These are phyloP conservation scores for Coniophora puteana DNA, from an alignment of 1,284 basidiomycete species.

Conservation along the genomic window DNA sequence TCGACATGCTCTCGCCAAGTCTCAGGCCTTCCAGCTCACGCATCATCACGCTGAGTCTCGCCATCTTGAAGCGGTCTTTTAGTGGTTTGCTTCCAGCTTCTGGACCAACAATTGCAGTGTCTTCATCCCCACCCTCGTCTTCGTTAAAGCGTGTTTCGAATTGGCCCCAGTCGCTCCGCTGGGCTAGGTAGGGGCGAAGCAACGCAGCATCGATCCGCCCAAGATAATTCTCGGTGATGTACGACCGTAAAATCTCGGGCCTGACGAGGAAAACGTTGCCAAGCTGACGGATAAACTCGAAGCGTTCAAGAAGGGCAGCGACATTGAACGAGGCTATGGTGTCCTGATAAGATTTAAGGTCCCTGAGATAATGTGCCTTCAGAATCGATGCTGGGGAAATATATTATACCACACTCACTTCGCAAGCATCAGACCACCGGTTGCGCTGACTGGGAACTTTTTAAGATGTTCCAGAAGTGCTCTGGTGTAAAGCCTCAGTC, in stretches of 20 bases:
- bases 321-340: slow-evolving; percentile 80
- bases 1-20: slow-evolving; percentile 53
- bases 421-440: slow-evolving; percentile 96
- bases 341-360: slow-evolving; percentile 97
- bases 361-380: slow-evolving; percentile 46
- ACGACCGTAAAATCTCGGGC: slow-evolving; percentile 89
- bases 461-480: slow-evolving; percentile 92
- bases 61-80: slow-evolving; percentile 65
- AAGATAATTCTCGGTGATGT: slow-evolving; percentile 89
- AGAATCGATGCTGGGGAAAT: not conserved
- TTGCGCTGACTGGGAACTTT: slow-evolving; percentile 95
- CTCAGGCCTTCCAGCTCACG: slow-evolving; percentile 73
- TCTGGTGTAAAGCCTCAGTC: slow-evolving; percentile 36
- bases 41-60: slow-evolving; percentile 77
- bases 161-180: slow-evolving; percentile 86
- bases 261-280: slow-evolving; percentile 96
- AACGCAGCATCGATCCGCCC: slow-evolving; percentile 87
- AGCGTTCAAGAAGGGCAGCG: slow-evolving; percentile 86
- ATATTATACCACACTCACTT: slow-evolving; percentile 57
- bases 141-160: slow-evolving; percentile 76
- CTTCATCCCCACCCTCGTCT: slow-evolving; percentile 43
- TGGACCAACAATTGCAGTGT: slow-evolving; percentile 29
- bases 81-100: slow-evolving; percentile 47
- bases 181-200: slow-evolving; percentile 87
- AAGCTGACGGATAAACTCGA: slow-evolving; percentile 97